phyloP scores from a whole-genome alignment of 495 filamentous ascomycete genomes.

The Neurospora sp. region DNA sequence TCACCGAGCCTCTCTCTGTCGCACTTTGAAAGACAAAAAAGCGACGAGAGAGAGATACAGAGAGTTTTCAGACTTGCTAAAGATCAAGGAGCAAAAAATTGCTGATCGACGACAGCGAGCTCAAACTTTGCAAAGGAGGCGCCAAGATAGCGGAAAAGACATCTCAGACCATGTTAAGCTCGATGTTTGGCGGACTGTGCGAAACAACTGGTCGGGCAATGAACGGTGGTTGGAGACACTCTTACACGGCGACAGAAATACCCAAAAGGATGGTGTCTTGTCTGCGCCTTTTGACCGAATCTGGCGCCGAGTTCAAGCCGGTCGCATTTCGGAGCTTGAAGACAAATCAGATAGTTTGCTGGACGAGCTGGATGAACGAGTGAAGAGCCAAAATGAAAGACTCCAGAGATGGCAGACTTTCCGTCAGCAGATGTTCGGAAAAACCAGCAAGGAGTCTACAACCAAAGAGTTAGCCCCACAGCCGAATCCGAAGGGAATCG shows the following conservation, averaged over 20 bases:
- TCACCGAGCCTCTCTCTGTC: constrained; percentile 54
- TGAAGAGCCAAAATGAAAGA: constrained; percentile 51
- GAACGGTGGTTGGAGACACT: constrained; percentile 58
- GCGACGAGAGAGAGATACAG: constrained; percentile 38
- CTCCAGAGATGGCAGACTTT: constrained; percentile 67
- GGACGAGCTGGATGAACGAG: constrained; percentile 51
- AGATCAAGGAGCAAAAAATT: constrained; percentile 34
- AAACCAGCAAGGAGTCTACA: constrained; percentile 14
- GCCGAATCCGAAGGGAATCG: constrained; percentile 27
- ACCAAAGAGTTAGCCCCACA: constrained; percentile 10
- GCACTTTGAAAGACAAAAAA: constrained; percentile 44
- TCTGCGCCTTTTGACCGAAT: constrained; percentile 54
- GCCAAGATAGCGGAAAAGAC: constrained; percentile 1
- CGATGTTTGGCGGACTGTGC: constrained; percentile 42
- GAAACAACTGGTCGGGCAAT: constrained; percentile 66
- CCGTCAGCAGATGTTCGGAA: constrained; percentile 38
- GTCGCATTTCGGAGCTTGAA: constrained; percentile 41
- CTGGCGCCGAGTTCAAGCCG: constrained; percentile 51
- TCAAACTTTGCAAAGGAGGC: constrained; percentile 11
- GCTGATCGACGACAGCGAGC: constrained; percentile 33
- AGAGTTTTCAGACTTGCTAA: constrained; percentile 51
- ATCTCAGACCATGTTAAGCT: constrained; percentile 30
- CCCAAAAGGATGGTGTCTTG: constrained; percentile 51
- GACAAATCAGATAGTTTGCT: constrained; percentile 38
- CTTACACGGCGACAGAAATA: constrained; percentile 51